Evolutionary conservation across 2,329 filamentous ascomycete genomes (phyloP).

Genomic region (Penicillium capsulatum): DNA sequence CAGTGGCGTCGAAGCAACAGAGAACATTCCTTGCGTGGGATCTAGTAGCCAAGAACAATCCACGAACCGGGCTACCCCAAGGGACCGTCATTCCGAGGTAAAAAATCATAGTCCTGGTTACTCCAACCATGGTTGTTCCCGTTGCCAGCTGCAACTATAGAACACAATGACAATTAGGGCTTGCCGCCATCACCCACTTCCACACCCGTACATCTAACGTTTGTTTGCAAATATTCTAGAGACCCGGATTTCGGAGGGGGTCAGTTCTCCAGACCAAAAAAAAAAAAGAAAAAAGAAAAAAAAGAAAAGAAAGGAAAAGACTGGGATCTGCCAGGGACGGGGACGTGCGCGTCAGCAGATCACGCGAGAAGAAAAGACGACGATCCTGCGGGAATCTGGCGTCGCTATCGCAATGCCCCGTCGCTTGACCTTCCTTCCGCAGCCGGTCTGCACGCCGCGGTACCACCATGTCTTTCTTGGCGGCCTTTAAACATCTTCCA

Average conservation of each 20-base stretch:
- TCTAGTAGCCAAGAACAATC: constrained; percentile 24
- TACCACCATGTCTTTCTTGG: constrained; percentile 1
- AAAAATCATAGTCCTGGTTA: too few relatives aligned
- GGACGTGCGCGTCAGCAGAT: constrained; percentile 20
- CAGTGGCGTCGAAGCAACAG: background rate
- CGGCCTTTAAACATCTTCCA: too few relatives aligned
- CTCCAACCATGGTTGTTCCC: too few relatives aligned
- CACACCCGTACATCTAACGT: too few relatives aligned
- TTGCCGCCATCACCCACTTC: too few relatives aligned
- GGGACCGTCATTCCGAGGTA: too few relatives aligned
- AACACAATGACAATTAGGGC: too few relatives aligned
- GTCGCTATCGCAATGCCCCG: background rate
- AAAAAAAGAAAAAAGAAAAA: too few relatives aligned
- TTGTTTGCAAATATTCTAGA: too few relatives aligned
- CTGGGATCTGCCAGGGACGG: constrained; percentile 17
- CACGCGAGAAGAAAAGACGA: constrained; percentile 12
- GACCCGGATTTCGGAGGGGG: too few relatives aligned
- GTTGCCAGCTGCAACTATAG: too few relatives aligned
- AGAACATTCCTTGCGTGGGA: constrained; percentile 6
- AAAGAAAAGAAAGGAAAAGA: background rate
- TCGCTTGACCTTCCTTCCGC: constrained; percentile 4
- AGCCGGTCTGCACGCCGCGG: background rate
- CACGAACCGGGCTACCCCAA: constrained; percentile 10
- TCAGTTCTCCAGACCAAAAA: background rate
- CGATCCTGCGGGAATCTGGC: constrained; percentile 8